A percentile compares a stretch with the other conserved stretches of the same genome.
These are phyloP conservation scores for Fusarium palustre DNA, from an alignment of 2,329 filamentous ascomycete species.

Conservation along the genomic window DNA sequence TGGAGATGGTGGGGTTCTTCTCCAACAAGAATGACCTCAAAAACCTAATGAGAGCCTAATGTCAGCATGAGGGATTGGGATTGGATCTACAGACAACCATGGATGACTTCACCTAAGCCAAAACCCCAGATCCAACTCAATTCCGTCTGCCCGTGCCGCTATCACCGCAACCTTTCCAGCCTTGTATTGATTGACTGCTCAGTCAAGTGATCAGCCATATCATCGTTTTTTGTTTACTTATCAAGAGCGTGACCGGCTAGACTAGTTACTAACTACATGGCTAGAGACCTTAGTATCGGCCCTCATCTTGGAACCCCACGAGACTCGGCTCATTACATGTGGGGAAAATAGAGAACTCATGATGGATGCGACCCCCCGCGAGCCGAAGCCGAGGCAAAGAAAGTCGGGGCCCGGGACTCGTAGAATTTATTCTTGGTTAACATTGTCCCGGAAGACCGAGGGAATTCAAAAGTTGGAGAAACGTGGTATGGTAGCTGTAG, in stretches of 20 bases:
- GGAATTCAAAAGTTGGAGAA: slow-evolving; percentile 22
- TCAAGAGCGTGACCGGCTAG: background rate
- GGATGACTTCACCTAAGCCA: slow-evolving; percentile 17
- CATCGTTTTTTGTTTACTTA: background rate
- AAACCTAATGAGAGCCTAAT: slow-evolving; percentile 5
- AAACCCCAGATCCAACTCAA: slow-evolving; percentile 17
- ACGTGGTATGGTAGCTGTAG: background rate
- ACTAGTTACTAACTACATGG: too few relatives aligned
- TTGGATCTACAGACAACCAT: slow-evolving; percentile 13
- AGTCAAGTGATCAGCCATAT: slow-evolving; percentile 4
- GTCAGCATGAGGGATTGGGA: background rate
- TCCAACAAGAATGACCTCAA: slow-evolving; percentile 8
- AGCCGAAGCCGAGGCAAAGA: slow-evolving; percentile 48
- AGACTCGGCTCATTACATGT: slow-evolving; percentile 29
- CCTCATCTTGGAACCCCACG: slow-evolving; percentile 17
- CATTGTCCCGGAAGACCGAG: slow-evolving; percentile 40
- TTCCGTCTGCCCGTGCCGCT: slow-evolving; percentile 38
- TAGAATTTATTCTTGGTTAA: slow-evolving; percentile 13
- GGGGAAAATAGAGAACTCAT: slow-evolving; percentile 32
- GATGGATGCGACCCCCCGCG: slow-evolving; percentile 31
- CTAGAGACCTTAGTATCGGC: background rate
- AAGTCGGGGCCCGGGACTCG: slow-evolving; percentile 41
- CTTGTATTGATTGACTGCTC: background rate
- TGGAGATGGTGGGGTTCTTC: slow-evolving; percentile 36
- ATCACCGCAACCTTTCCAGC: slow-evolving; percentile 14